phyloP scores from a whole-genome alignment of 768 basidiomycete species.

The Porphyrellus cyaneotinctus region DNA sequence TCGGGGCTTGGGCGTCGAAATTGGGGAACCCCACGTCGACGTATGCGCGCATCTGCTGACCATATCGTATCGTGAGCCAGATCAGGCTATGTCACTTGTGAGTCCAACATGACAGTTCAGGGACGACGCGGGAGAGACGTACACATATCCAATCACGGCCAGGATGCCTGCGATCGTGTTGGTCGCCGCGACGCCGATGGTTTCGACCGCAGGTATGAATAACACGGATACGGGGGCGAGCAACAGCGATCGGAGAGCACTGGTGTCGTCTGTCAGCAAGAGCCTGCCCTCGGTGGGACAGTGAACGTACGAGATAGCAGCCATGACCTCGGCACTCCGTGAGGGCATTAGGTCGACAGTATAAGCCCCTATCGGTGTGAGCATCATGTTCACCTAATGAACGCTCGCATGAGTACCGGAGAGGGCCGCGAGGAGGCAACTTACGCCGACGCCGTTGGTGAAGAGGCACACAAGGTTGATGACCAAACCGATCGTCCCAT shows the following conservation, averaged over 20 bases:
- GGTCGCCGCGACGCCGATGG: slow-evolving; percentile 48
- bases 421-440: slow-evolving; percentile 8
- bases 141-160: slow-evolving; percentile 52
- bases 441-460: slow-evolving; percentile 60
- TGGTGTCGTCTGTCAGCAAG: background rate
- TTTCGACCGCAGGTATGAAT: slow-evolving; percentile 44
- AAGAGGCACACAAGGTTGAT: slow-evolving; percentile 56
- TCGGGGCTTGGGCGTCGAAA: slow-evolving; percentile 3
- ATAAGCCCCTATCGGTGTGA: slow-evolving; percentile 55
- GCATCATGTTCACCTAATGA: slow-evolving; percentile 49
- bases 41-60: slow-evolving; percentile 52
- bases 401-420: background rate
- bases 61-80: slow-evolving; percentile 49
- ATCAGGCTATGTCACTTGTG: slow-evolving; percentile 39
- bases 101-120: background rate
- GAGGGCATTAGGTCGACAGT: slow-evolving; percentile 56
- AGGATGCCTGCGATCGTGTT: slow-evolving; percentile 44
- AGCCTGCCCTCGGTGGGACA: background rate
- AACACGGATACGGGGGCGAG: slow-evolving; percentile 16
- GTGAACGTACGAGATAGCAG: slow-evolving; percentile 47
- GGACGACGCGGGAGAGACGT: slow-evolving; percentile 23
- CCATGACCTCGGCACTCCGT: slow-evolving; percentile 62
- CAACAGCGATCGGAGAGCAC: slow-evolving; percentile 26
- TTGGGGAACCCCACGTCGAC: slow-evolving; percentile 52
- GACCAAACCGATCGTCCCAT: slow-evolving; percentile 45